Evolutionary conservation across 257 asterid species (phyloP).

Genomic region (Capsicum rhomboideum): DNA sequence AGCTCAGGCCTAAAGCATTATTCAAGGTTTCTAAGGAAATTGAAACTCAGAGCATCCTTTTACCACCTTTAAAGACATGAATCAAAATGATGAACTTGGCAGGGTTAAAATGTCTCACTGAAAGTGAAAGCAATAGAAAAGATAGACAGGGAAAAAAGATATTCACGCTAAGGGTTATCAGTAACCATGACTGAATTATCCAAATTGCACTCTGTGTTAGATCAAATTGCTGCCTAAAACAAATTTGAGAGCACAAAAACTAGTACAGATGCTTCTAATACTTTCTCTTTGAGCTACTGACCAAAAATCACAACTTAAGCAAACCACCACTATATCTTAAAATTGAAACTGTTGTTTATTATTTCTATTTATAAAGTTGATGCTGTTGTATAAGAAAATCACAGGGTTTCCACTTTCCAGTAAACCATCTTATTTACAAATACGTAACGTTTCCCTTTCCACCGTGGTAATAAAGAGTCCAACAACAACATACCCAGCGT

Average conservation of each 20-base stretch:
- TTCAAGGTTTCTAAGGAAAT: background rate
- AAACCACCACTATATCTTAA: background rate
- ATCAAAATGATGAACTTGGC: background rate
- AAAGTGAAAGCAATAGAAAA: background rate
- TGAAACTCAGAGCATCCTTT: background rate
- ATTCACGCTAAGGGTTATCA: background rate
- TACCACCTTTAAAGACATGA: background rate
- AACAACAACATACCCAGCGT: no score
- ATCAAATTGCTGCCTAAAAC: background rate
- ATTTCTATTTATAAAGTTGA: background rate
- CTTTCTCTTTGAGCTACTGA: background rate
- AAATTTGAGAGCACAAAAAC: background rate
- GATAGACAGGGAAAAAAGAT: background rate
- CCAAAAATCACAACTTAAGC: background rate
- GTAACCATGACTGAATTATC: background rate
- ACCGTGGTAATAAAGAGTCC: no score
- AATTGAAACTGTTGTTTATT: background rate
- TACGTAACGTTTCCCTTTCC: background rate
- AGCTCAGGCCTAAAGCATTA: background rate
- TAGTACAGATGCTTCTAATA: background rate
- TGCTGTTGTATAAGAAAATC: background rate
- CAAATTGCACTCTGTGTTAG: background rate
- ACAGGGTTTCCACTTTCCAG: background rate
- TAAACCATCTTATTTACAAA: background rate
- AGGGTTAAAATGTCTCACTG: background rate